A percentile compares a stretch with the other conserved stretches of the same genome.
Conservation (phyloP, 2,329 filamentous ascomycete genomes). For the Pseudopithomyces maydicus region DNA sequence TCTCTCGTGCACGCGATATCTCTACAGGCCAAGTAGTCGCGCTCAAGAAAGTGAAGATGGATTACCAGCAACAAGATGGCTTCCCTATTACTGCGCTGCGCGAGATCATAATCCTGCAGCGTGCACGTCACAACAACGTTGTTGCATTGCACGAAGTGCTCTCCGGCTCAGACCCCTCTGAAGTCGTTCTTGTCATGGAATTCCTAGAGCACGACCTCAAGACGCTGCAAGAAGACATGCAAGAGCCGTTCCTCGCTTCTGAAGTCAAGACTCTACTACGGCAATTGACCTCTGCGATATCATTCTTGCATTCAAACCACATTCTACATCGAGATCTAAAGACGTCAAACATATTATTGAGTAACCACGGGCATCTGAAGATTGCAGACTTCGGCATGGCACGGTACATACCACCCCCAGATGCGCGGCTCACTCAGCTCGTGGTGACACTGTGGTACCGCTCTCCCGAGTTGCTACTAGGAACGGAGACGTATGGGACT, state of each 20-base stretch:
- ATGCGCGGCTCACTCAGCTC: conserved; percentile 83
- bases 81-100: conserved; percentile 90
- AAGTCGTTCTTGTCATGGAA: conserved; percentile 93
- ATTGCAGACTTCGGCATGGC: conserved; percentile 99
- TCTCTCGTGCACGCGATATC: conserved; percentile 79
- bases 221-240: conserved; percentile 90
- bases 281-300: conserved; percentile 79
- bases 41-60: conserved; percentile 91
- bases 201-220: conserved; percentile 98
- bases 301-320: conserved; percentile 86
- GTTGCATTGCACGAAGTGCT: conserved; percentile 85
- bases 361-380: conserved; percentile 92
- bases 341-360: conserved; percentile 72
- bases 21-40: conserved; percentile 82
- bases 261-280: conserved; percentile 89
- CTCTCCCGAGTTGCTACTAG: conserved; percentile 85
- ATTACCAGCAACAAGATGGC: conserved; percentile 70
- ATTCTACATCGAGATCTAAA: conserved; percentile 66
- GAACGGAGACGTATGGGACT: conserved; percentile 73
- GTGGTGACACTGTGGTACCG: conserved; percentile 99
- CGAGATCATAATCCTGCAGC: conserved; percentile 89
- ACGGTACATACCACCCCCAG: conserved; percentile 71
- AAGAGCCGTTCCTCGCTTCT: conserved; percentile 87
- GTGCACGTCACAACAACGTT: conserved; percentile 80
- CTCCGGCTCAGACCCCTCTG: conserved; percentile 67